Conservation (phyloP, 495 filamentous ascomycete genomes). For the Xylaria palmicola region DNA sequence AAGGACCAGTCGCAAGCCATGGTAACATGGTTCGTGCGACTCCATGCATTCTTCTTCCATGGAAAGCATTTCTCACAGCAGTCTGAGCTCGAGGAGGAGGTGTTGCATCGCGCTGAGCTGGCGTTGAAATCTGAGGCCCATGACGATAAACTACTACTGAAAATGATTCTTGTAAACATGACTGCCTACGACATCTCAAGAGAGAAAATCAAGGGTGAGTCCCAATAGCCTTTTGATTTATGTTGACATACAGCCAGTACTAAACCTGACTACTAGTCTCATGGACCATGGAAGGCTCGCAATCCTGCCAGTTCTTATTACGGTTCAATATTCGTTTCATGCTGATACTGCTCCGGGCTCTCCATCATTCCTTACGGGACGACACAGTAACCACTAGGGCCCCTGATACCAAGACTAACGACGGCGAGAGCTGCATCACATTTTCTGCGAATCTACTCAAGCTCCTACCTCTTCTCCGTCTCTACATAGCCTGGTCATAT, state of each 20-base stretch:
- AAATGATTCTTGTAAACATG: slow-evolving; percentile 82
- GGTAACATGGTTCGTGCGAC: slow-evolving; percentile 78
- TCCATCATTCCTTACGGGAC: slow-evolving; percentile 66
- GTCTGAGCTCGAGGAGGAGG: slow-evolving; percentile 82
- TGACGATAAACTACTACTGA: slow-evolving; percentile 58
- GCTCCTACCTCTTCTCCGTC: slow-evolving; percentile 39
- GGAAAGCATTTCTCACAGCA: slow-evolving; percentile 68
- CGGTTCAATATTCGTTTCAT: slow-evolving; percentile 81
- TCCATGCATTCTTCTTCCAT: slow-evolving; percentile 81
- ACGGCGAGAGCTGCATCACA: slow-evolving; percentile 21
- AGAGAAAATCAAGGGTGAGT: slow-evolving; percentile 60
- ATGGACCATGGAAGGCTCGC: slow-evolving; percentile 41
- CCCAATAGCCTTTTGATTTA: slow-evolving; percentile 7
- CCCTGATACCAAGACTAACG: slow-evolving; percentile 8
- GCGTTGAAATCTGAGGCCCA: slow-evolving; percentile 65
- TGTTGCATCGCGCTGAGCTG: slow-evolving; percentile 71
- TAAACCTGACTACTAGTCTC: slow-evolving; percentile 28
- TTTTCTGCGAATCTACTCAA: slow-evolving; percentile 26
- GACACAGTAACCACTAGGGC: slow-evolving; percentile 14
- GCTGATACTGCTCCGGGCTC: slow-evolving; percentile 69
- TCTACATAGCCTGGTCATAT: slow-evolving; percentile 47
- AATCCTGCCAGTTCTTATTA: slow-evolving; percentile 70
- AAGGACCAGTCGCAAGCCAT: slow-evolving; percentile 45
- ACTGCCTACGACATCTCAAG: slow-evolving; percentile 73
- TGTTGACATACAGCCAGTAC: slow-evolving; percentile 3